These are phyloP conservation scores for Mytilinidion resinicola DNA, from an alignment of 495 filamentous ascomycete genomes.

Conservation along the genomic window DNA sequence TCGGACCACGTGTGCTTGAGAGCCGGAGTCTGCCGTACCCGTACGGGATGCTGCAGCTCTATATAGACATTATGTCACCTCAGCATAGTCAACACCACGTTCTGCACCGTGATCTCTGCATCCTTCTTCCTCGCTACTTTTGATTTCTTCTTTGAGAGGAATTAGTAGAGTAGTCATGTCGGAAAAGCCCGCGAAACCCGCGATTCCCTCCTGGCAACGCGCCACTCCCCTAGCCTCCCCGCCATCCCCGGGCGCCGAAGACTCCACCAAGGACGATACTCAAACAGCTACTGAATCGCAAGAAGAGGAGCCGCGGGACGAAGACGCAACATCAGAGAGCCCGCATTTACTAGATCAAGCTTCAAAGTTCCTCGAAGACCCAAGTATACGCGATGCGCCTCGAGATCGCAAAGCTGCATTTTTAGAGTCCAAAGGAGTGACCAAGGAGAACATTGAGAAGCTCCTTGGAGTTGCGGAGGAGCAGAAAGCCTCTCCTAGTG, in stretches of 20 bases:
- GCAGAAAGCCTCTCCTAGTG: background rate
- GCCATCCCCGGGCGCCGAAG: background rate
- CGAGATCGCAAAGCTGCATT: constrained; percentile 71
- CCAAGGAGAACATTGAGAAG: constrained; percentile 57
- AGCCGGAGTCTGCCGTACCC: background rate
- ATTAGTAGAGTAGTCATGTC: too few species aligned
- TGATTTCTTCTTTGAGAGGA: too few species aligned
- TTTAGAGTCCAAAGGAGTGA: constrained; percentile 72
- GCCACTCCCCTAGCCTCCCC: constrained; percentile 9
- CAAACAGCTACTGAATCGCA: background rate
- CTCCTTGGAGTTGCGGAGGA: constrained; percentile 46
- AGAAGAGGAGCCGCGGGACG: constrained; percentile 5
- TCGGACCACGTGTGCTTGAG: background rate
- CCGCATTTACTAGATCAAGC: constrained; percentile 58
- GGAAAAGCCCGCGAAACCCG: constrained; percentile 33
- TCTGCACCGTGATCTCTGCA: background rate
- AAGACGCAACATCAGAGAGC: constrained; percentile 18
- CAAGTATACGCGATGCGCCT: constrained; percentile 62
- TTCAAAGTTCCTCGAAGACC: constrained; percentile 70
- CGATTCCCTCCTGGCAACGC: constrained; percentile 47
- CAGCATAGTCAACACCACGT: background rate
- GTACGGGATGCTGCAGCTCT: background rate
- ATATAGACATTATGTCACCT: background rate
- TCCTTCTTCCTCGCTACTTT: background rate
- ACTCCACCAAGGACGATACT: background rate